Base-by-base conservation (phyloP, 2,329 filamentous ascomycete genomes). In the Elsinoe australis region DNA sequence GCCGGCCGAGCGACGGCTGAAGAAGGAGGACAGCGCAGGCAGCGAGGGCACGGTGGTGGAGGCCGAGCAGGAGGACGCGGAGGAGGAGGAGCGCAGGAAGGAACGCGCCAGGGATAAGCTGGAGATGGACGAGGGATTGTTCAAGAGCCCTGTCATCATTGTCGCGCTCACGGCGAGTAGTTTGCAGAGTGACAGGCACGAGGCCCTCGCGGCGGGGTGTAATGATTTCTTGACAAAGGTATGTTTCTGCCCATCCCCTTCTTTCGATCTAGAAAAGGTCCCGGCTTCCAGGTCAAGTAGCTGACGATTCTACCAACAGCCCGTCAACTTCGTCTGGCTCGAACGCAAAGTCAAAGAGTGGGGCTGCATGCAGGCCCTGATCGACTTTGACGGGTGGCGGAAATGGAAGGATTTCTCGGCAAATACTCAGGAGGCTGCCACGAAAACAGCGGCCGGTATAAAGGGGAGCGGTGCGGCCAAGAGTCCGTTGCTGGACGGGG, bases 301-400 rank as follows among this genome's bases (percentile, higher is more conserved):
- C n/a, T n/a, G n/a, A n/a, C n/a, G n/a, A n/a, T n/a, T n/a, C n/a
- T n/a, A n/a, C n/a, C n/a, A n/a, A 21, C 9, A 48, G 87, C 92
- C 92, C 15, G 90, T 98, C 56, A 94, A 94, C 64, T 95, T 95
- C 62, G 85, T 94, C 51, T 98, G 90, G 89, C 78, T 98, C 19
- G 87, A 95, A 65, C 81, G 90, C 50, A 98, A 98, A 66, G 89
- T 96, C 57, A 95, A 94, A 69, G 92, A 98, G 73, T 98, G 92
- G 92, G 92, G 92, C 49, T 96, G 92, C 71, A 98, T 98, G 92
- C 92, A 96, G 71, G 92, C 92, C 7, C 76, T 98, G 18, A 96
- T 98, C 60, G 92, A 98, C 70, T 96, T 92, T 63, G 90, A 96
- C 64, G 92, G 92, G 53, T 98, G 92, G 92, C 80, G 89, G 49